Evolutionary conservation across 352 stramenopile species (phyloP).

Genomic region (Pythium pectinolyticum): DNA sequence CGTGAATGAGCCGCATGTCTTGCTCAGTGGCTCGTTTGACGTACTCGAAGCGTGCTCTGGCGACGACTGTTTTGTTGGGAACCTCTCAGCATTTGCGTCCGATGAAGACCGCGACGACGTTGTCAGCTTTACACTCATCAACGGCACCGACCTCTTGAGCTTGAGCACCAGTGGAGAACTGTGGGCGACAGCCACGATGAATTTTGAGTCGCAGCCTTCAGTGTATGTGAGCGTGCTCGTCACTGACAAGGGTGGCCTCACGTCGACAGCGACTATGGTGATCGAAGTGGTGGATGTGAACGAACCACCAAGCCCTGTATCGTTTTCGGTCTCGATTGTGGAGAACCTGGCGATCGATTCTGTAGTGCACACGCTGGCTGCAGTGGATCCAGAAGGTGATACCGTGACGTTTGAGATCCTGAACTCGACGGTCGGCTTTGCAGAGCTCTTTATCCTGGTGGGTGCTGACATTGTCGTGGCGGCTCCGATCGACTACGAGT

Average conservation of each 20-base stretch:
- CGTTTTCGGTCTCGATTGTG: slow-evolving; percentile 30
- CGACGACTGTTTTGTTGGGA: slow-evolving; percentile 43
- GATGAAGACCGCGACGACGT: slow-evolving; percentile 47
- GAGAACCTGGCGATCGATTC: slow-evolving; percentile 43
- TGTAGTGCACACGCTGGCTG: slow-evolving; percentile 26
- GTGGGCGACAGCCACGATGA: slow-evolving; percentile 25
- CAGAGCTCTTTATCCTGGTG: slow-evolving; percentile 13
- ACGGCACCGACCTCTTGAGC: slow-evolving; percentile 17
- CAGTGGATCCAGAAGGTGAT: slow-evolving; percentile 45
- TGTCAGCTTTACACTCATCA: slow-evolving; percentile 36
- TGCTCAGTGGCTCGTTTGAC: slow-evolving; percentile 42
- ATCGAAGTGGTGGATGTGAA: slow-evolving; percentile 53
- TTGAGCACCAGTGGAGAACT: slow-evolving; percentile 12
- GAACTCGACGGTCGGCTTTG: slow-evolving; percentile 22
- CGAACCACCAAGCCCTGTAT: slow-evolving; percentile 32
- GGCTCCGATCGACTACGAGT: slow-evolving; percentile 28
- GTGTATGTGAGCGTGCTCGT: slow-evolving; percentile 23
- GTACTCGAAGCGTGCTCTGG: slow-evolving; percentile 49
- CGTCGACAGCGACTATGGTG: slow-evolving; percentile 26
- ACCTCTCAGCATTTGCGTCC: slow-evolving; percentile 37
- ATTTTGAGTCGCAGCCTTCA: slow-evolving; percentile 24
- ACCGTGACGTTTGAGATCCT: slow-evolving; percentile 20
- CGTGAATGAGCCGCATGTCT: slow-evolving; percentile 43
- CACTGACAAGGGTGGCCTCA: slow-evolving; percentile 31
- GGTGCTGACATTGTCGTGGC: slow-evolving; percentile 5